Percentiles rank a stretch among this genome's conserved stretches.
Conservation (phyloP, 805 yeast species). For the Yamadazyma ubonensis region DNA sequence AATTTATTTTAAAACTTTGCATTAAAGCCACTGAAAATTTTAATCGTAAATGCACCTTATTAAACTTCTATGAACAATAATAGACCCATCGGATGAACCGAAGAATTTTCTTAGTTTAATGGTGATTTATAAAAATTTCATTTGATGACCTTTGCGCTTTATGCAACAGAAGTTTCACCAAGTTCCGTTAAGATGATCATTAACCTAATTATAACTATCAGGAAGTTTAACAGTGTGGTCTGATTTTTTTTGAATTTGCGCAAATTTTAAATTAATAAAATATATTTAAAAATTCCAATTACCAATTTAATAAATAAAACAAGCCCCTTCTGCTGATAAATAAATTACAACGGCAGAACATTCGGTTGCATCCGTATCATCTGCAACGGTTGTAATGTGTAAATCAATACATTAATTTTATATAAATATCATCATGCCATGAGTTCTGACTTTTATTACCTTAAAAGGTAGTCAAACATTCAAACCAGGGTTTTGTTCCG, state of each 20-base stretch:
- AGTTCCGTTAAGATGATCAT: not conserved
- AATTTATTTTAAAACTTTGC: not conserved
- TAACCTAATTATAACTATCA: not conserved
- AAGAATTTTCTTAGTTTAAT: too few species aligned
- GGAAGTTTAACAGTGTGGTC: too few species aligned
- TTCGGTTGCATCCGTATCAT: not conserved
- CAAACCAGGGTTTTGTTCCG: too few species aligned
- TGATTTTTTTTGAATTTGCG: too few species aligned
- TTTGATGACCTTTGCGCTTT: not conserved
- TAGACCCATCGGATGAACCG: conserved; percentile 3
- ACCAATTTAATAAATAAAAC: not conserved
- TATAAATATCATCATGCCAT: too few species aligned
- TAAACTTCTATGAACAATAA: not conserved
- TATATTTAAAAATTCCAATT: not conserved
- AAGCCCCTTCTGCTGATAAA: not conserved
- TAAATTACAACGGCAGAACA: not conserved
- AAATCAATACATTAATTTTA: too few species aligned
- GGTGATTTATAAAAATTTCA: too few species aligned
- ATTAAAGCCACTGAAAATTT: not conserved
- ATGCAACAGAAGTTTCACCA: not conserved
- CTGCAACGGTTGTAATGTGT: too few species aligned
- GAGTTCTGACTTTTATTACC: too few species aligned
- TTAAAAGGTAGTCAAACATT: too few species aligned
- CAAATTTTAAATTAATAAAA: not conserved
- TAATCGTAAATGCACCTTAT: not conserved